phyloP scores from a whole-genome alignment of 768 basidiomycete species.

The Strobilomyces dryophilus region DNA sequence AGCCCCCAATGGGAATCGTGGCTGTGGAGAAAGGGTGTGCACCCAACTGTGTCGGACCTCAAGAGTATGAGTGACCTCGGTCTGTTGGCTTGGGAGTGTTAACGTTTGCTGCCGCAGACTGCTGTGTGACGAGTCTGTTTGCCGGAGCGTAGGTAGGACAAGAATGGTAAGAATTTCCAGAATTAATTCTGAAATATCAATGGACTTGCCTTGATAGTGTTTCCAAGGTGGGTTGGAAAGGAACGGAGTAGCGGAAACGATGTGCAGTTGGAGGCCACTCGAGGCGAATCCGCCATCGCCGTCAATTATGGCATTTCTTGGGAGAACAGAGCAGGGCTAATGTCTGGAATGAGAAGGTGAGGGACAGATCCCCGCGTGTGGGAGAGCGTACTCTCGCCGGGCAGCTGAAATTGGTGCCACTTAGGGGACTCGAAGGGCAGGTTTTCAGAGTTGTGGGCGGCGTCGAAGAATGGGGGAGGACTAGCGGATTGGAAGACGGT shows the following conservation, averaged over 20 bases:
- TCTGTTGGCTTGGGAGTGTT: constrained; percentile 33
- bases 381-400: constrained; percentile 37
- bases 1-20: constrained; percentile 35
- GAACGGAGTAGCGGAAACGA: constrained; percentile 79
- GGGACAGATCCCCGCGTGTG: constrained; percentile 59
- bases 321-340: constrained; percentile 39
- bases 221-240: constrained; percentile 49
- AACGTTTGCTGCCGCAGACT: constrained; percentile 30
- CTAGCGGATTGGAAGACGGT: constrained; percentile 59
- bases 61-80: constrained; percentile 29
- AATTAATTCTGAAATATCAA: constrained; percentile 32
- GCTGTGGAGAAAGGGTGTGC: constrained; percentile 32
- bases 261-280: constrained; percentile 63
- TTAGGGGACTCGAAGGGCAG: constrained; percentile 63
- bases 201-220: constrained; percentile 52
- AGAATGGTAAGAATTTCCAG: constrained; percentile 30
- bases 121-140: constrained; percentile 29
- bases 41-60: constrained; percentile 24
- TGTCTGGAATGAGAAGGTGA: constrained; percentile 54
- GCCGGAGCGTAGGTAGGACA: constrained; percentile 21
- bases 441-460: constrained; percentile 55
- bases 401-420: constrained; percentile 48
- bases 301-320: constrained; percentile 51
- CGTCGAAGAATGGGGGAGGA: constrained; percentile 44
- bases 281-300: constrained; percentile 45